phyloP scores from a whole-genome alignment of 1,139 yeast species.

The Groenewaldozyma sp. region DNA sequence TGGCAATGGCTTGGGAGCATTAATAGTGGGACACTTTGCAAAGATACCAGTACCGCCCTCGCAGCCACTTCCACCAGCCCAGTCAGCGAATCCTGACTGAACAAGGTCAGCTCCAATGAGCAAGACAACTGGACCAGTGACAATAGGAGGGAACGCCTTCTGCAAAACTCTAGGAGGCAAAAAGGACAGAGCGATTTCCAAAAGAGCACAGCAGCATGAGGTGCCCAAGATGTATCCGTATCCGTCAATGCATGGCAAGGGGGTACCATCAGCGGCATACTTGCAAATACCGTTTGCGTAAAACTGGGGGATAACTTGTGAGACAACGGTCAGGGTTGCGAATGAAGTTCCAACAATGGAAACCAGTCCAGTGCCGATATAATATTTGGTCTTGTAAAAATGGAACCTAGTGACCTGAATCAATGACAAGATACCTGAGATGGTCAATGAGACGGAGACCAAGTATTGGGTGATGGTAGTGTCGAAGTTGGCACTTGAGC shows the following conservation, averaged over 20 bases:
- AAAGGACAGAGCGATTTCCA: slow-evolving; percentile 65
- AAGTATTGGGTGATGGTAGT: slow-evolving; percentile 50
- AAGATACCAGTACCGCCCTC: slow-evolving; percentile 39
- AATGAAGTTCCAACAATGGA: slow-evolving; percentile 88
- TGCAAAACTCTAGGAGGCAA: slow-evolving; percentile 64
- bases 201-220: slow-evolving; percentile 62
- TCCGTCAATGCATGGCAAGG: slow-evolving; percentile 79
- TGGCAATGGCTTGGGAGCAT: slow-evolving; percentile 46
- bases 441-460: slow-evolving; percentile 68
- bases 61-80: slow-evolving; percentile 79
- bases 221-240: slow-evolving; percentile 82
- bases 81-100: slow-evolving; percentile 64
- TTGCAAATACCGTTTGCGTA: slow-evolving; percentile 66
- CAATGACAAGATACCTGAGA: slow-evolving; percentile 62
- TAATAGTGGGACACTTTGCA: slow-evolving; percentile 36
- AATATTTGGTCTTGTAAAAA: slow-evolving; percentile 61
- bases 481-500: slow-evolving; percentile 50
- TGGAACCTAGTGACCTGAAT: slow-evolving; percentile 78
- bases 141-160: slow-evolving; percentile 74
- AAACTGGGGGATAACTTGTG: slow-evolving; percentile 71
- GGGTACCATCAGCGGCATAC: slow-evolving; percentile 45
- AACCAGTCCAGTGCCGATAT: slow-evolving; percentile 75
- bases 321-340: slow-evolving; percentile 74
- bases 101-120: slow-evolving; percentile 67
- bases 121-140: slow-evolving; percentile 86